Evolutionary conservation across 306 rosid genomes (phyloP), one percentile per base, ranked within the genome.

Genomic region (Acacia crassicarpa): DNA sequence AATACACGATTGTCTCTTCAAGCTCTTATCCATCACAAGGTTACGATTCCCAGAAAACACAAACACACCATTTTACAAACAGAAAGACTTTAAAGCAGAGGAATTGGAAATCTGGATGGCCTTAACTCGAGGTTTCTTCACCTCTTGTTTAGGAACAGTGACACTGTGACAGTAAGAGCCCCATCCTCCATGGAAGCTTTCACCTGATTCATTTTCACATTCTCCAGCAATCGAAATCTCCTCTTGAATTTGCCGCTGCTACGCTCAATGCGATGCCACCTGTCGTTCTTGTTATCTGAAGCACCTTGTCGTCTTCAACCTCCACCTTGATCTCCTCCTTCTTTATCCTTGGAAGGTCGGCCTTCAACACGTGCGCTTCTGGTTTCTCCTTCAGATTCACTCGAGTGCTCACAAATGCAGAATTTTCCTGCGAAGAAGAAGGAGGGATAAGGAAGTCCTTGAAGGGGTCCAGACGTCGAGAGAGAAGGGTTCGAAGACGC

Each of bases 351-450:
- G 88, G 90, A 8, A 87, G 38, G 67, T 87, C 86, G 14, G 88
- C 90, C 76, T 76, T 76, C 68, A 84, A 79, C 76, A 87, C 90
- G 3, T 82, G 90, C 6, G 86, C 90, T 25, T 84, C 88, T 13
- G 88, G 84, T 0, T 84, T 87, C 22, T 87, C 90, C 56, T 79
- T 87, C 86, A 86, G 84, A 25, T 87, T 88, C 4, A 87, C 66
- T 0, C 73, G n/a, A 0, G 86, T 72, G 61, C 17, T 87, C 72
- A 79, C 67, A 67, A 84, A 84, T 0, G 88, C 84, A 10, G 84
- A 82, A 59, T 72, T 87, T 2, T 82, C 84, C 0, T 19, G 54
- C 5, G 83, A 78, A 0, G 87, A 62, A 32, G 87, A 62, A 32
- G 71, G 2, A 14, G 90, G 82, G 16, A 4, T 75, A 75, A 0